Evolutionary conservation across 129 eudicot species (phyloP).

Genomic region (Sambucus nigra): DNA sequence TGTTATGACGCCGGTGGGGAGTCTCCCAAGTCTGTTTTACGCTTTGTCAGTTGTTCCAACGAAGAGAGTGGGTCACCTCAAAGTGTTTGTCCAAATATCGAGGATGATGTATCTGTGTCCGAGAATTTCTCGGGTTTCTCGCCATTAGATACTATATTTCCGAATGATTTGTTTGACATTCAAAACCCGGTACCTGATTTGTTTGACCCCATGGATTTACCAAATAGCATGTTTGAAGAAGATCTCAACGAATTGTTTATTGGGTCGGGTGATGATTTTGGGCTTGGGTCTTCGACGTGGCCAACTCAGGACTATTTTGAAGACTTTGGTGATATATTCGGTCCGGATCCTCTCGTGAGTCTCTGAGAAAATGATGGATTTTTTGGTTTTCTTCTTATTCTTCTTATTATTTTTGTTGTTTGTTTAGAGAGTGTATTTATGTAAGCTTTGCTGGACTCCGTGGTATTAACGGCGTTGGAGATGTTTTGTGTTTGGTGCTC

Average conservation of each 20-base stretch:
- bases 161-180: slow-evolving; percentile 35
- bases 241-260: slow-evolving; percentile 10
- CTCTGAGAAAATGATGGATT: slow-evolving; percentile 29
- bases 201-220: slow-evolving; percentile 28
- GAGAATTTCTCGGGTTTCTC: slow-evolving; percentile 31
- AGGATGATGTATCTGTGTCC: slow-evolving; percentile 18
- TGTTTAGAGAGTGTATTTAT: slow-evolving; percentile 2
- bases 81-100: slow-evolving; percentile 12
- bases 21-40: slow-evolving; percentile 66
- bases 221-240: slow-evolving; percentile 19
- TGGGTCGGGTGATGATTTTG: slow-evolving; percentile 25
- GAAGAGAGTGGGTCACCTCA: slow-evolving; percentile 25
- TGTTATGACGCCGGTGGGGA: slow-evolving; percentile 56
- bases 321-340: slow-evolving; percentile 77
- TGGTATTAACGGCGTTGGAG: slow-evolving; percentile 25
- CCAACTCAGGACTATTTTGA: slow-evolving; percentile 45
- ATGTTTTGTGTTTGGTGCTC: neutral
- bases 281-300: slow-evolving; percentile 35
- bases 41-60: slow-evolving; percentile 21
- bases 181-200: slow-evolving; percentile 42
- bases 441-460: slow-evolving; percentile 25
- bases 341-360: slow-evolving; percentile 77
- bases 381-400: slow-evolving; percentile 3
- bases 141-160: slow-evolving; percentile 22
- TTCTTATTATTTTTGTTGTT: slow-evolving; percentile 5